These are phyloP conservation scores for Fusarium algeriense DNA, from an alignment of 2,329 filamentous ascomycete species.

Conservation along the genomic window DNA sequence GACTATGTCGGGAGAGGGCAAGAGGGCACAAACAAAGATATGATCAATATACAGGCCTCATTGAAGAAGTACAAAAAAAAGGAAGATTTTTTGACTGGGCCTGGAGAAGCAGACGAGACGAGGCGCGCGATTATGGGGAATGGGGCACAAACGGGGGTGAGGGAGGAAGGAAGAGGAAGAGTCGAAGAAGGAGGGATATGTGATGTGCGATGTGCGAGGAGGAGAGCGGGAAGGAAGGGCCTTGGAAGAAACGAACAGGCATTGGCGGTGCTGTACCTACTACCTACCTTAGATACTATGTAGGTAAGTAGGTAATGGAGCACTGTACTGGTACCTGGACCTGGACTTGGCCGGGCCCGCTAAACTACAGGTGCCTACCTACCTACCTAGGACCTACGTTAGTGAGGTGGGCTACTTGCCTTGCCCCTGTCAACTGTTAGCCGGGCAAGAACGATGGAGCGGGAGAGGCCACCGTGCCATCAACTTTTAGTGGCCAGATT, in stretches of 20 bases:
- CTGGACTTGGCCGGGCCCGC: background rate
- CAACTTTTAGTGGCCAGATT: constrained; percentile 11
- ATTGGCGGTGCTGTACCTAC: constrained; percentile 13
- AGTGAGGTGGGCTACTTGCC: background rate
- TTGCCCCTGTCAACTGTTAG: constrained; percentile 14
- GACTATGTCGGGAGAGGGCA: constrained; percentile 30
- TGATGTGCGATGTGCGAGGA: constrained; percentile 27
- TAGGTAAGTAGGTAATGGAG: background rate
- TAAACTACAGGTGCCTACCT: background rate
- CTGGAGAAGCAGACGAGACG: constrained; percentile 47
- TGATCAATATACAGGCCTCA: constrained; percentile 56
- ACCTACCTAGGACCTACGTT: no score
- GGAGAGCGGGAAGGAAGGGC: constrained; percentile 35
- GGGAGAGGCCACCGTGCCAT: constrained; percentile 14
- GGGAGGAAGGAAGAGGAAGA: constrained; percentile 43
- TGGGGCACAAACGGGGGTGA: constrained; percentile 42
- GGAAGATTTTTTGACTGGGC: constrained; percentile 44
- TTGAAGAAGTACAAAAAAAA: constrained; percentile 45
- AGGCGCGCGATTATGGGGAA: constrained; percentile 42
- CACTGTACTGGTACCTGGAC: constrained; percentile 9
- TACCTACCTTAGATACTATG: background rate
- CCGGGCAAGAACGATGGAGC: constrained; percentile 19
- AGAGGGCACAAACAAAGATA: constrained; percentile 49
- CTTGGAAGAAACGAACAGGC: constrained; percentile 18
- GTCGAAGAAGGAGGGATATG: constrained; percentile 36